Percentiles rank a stretch among this genome's conserved stretches.
These are phyloP conservation scores for Xylariaceae sp. DNA, from an alignment of 2,329 filamentous ascomycete species.

Conservation along the genomic window DNA sequence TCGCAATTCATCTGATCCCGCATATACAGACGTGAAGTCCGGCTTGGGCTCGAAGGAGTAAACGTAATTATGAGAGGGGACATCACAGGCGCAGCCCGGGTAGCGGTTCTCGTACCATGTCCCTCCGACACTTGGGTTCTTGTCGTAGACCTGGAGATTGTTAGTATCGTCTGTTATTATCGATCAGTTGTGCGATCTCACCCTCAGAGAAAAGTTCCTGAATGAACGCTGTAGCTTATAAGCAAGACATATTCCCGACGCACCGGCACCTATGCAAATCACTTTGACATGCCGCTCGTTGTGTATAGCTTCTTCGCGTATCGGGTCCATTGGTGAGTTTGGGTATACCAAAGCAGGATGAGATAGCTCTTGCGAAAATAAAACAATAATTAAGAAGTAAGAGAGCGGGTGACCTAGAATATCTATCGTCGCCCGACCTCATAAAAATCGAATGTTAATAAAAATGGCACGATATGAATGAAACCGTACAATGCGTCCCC, in stretches of 20 bases:
- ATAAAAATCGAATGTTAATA: no score
- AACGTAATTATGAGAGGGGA: conserved; percentile 11
- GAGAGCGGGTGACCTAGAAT: no score
- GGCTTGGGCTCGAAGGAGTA: conserved; percentile 13
- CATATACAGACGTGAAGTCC: conserved; percentile 9
- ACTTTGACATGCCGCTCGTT: conserved; percentile 22
- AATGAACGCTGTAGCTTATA: conserved; percentile 45
- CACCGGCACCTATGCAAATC: conserved; percentile 44
- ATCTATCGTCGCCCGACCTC: no score
- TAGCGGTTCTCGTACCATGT: conserved; percentile 16
- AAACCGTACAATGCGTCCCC: no score
- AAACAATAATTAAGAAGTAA: no score
- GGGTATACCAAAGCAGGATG: no score
- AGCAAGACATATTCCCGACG: conserved; percentile 42
- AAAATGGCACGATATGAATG: no score
- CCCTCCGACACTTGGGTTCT: conserved; percentile 7
- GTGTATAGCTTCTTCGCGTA: conserved; percentile 17
- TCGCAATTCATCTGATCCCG: conserved; percentile 34
- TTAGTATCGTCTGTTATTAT: no score
- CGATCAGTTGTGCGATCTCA: neutral
- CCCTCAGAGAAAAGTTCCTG: conserved; percentile 33
- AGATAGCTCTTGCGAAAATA: no score
- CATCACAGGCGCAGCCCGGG: conserved; percentile 13
- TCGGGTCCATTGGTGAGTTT: conserved; percentile 11
- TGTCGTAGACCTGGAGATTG: conserved; percentile 33